Conservation (phyloP, 176 grass and related monocot genomes). For the Avena atlantica region DNA sequence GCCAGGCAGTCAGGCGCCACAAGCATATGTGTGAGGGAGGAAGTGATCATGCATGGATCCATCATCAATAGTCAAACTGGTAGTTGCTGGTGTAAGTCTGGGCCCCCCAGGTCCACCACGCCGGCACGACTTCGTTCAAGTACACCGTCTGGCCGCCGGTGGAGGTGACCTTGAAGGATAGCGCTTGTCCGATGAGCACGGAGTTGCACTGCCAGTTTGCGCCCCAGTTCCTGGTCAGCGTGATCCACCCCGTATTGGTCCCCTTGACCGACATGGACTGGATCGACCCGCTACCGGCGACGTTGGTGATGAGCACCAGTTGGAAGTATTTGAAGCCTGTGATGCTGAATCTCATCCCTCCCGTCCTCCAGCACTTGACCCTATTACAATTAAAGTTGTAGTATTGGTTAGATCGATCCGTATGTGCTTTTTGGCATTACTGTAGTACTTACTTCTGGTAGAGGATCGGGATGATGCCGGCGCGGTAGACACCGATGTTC, state of each 20-base stretch:
- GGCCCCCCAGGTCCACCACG: slow-evolving; percentile 55
- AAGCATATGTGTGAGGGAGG: background rate
- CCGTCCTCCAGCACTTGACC: slow-evolving; percentile 52
- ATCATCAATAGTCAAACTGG: slow-evolving; percentile 52
- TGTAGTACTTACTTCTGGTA: slow-evolving; percentile 38
- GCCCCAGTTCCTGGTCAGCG: slow-evolving; percentile 57
- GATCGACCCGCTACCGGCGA: slow-evolving; percentile 57
- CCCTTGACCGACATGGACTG: slow-evolving; percentile 33
- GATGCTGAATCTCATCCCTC: slow-evolving; percentile 54
- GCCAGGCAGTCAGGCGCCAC: background rate
- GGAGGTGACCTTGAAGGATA: slow-evolving; percentile 65
- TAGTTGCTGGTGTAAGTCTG: slow-evolving; percentile 46
- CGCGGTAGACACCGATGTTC: slow-evolving; percentile 39
- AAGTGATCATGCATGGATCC: background rate
- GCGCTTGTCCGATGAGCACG: slow-evolving; percentile 43
- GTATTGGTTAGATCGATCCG: no score
- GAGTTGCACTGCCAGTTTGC: slow-evolving; percentile 54
- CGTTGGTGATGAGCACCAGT: slow-evolving; percentile 56
- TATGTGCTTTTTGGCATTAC: no score
- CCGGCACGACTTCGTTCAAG: slow-evolving; percentile 30
- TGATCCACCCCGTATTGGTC: slow-evolving; percentile 37
- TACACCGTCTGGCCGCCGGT: slow-evolving; percentile 54
- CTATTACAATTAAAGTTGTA: no score
- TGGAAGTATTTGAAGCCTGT: slow-evolving; percentile 57
- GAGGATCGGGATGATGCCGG: slow-evolving; percentile 61